Base-by-base conservation (phyloP, 495 filamentous ascomycete genomes). In the Letharia lupina region DNA sequence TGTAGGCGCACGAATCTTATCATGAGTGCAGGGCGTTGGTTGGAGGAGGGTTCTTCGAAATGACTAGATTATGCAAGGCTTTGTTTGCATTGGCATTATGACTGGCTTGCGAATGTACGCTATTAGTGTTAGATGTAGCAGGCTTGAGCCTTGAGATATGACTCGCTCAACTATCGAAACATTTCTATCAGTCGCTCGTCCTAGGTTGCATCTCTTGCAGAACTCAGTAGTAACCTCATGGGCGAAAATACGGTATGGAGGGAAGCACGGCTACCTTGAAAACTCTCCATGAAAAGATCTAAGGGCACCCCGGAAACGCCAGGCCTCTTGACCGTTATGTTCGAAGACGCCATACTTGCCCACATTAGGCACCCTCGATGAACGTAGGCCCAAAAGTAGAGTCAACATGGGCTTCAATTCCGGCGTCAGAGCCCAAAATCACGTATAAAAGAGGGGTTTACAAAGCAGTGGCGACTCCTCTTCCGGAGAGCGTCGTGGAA, bases 11-110 rank as follows among this genome's bases (percentile, higher is more conserved):
- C 7, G 33, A 37, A 35, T 8, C 11, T 56, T 57, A 9, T 37
- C 16, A 57, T 37, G 54, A 12, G 33, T 57, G 59, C 18, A 44
- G 15, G 59, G 59, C 59, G 39, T 28, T 61, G 59, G 2, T 61
- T 9, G 40, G 10, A 57, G 40, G 10, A 57, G 3, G 23, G 23
- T 31, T 33, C 31, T 33, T 35, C 5, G 16, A 57, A 57, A 57
- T 4, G 6, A 37, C 11, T 8, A 57, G 33, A 37, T 37, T 18
- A 37, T 33, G 54, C 54, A 37, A 57, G 54, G 15, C 5, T 35
- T 33, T 57, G 33, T 37, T 37, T 37, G 33, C 54, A 37, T 57
- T 20, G 54, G 54, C 8, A 37, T 57, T 37, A 35, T 57, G 33
- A 57, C 8, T 37, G 54, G 54, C 16, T 57, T 57, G 52, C 8